phyloP scores from a whole-genome alignment of 305 asterid genomes.

The Fraxinus xanthoxyloides region DNA sequence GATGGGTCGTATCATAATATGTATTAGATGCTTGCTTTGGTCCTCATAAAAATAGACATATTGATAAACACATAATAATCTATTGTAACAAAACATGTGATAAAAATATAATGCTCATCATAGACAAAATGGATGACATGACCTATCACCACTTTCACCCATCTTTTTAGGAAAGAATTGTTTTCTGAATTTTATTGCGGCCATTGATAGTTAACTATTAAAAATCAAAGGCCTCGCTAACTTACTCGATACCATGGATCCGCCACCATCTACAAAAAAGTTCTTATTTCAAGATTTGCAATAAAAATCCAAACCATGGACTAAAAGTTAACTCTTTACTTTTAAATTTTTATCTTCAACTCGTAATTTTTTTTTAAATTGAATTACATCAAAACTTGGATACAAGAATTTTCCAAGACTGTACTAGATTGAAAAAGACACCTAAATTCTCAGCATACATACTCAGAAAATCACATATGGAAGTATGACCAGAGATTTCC shows the following conservation, averaged over 20 bases:
- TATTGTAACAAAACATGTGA: not conserved
- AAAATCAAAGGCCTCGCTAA: not conserved
- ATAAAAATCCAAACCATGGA: too few relatives aligned
- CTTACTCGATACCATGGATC: not conserved
- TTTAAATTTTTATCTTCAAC: not conserved
- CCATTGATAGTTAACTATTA: not conserved
- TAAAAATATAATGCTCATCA: not conserved
- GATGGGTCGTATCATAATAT: too few relatives aligned
- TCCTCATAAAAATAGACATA: not conserved
- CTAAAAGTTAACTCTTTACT: too few relatives aligned
- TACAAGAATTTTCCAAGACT: not conserved
- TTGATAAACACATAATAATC: not conserved
- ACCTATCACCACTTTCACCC: not conserved
- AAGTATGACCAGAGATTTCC: not conserved
- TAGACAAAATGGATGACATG: not conserved
- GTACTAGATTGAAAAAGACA: not conserved
- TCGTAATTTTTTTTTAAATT: too few relatives aligned
- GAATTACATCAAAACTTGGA: not conserved
- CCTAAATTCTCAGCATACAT: not conserved
- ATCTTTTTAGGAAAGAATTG: not conserved
- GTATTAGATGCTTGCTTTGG: not conserved
- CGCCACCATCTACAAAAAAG: not conserved
- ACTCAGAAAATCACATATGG: not conserved
- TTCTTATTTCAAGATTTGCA: not conserved
- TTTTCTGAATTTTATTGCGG: not conserved